A percentile compares a stretch with the other conserved stretches of the same genome.
phyloP scores from a whole-genome alignment of 2,329 filamentous ascomycete species.

The Alternaria arborescens region DNA sequence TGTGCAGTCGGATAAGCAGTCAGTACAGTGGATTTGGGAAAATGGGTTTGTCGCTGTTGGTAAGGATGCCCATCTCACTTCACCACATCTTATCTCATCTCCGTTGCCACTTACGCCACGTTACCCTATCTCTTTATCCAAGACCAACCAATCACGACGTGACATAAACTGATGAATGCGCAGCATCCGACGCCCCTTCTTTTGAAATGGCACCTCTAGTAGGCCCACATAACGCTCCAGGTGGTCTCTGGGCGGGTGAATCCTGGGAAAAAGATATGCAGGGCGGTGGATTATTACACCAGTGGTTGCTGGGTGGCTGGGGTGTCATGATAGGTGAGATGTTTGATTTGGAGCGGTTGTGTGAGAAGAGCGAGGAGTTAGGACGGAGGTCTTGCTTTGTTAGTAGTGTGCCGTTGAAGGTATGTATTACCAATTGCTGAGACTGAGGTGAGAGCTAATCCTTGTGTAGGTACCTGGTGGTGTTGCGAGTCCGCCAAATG shows the following conservation, averaged over 20 bases:
- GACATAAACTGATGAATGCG: neutral
- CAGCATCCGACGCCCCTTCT: slow-evolving; percentile 52
- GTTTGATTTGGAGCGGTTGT: slow-evolving; percentile 60
- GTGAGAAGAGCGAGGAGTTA: slow-evolving; percentile 62
- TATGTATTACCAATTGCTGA: slow-evolving; percentile 18
- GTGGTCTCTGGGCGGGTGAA: slow-evolving; percentile 46
- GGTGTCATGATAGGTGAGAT: slow-evolving; percentile 52
- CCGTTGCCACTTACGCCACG: neutral
- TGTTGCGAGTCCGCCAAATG: slow-evolving; percentile 50
- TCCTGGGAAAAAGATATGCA: slow-evolving; percentile 48
- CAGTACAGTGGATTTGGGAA: slow-evolving; percentile 59
- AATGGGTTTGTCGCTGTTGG: slow-evolving; percentile 55
- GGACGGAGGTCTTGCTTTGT: slow-evolving; percentile 68
- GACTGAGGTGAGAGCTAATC: neutral
- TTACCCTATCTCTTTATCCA: neutral
- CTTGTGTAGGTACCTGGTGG: slow-evolving; percentile 57
- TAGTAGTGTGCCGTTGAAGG: slow-evolving; percentile 66
- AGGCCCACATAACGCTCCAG: slow-evolving; percentile 42
- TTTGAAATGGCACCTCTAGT: slow-evolving; percentile 57
- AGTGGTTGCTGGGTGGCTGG: slow-evolving; percentile 47
- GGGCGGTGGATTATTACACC: slow-evolving; percentile 45
- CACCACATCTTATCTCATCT: neutral
- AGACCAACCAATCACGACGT: neutral
- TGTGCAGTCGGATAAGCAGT: slow-evolving; percentile 49
- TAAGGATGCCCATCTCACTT: slow-evolving; percentile 1